Evolutionary conservation across 495 filamentous ascomycete species (phyloP).

Genomic region (Tuber calosporum): DNA sequence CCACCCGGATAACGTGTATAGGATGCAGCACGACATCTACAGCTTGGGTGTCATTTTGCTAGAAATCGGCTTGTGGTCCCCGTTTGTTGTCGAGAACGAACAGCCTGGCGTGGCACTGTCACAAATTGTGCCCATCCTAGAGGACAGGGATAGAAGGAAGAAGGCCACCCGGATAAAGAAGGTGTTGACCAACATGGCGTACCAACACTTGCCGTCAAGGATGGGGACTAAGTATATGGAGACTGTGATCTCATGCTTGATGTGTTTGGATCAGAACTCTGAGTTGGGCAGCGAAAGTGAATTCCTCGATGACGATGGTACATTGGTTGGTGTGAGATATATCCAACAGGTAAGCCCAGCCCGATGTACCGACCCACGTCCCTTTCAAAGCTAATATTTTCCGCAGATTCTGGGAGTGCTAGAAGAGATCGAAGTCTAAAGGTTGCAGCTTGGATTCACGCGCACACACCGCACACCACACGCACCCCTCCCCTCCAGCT

Average conservation of each 20-base stretch:
- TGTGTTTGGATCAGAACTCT: constrained; percentile 50
- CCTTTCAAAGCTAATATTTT: neutral
- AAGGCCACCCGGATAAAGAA: constrained; percentile 44
- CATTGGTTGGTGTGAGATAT: constrained; percentile 49
- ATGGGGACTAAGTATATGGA: constrained; percentile 51
- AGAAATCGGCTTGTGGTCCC: constrained; percentile 56
- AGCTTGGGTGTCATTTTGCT: constrained; percentile 56
- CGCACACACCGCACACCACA: neutral
- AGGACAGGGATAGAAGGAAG: constrained; percentile 9
- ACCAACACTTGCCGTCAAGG: constrained; percentile 42
- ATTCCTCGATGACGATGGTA: constrained; percentile 50
- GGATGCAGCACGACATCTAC: constrained; percentile 61
- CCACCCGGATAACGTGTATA: constrained; percentile 44
- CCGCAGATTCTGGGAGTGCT: neutral
- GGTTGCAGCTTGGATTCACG: neutral
- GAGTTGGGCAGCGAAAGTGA: constrained; percentile 48
- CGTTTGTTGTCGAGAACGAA: constrained; percentile 43
- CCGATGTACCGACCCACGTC: neutral
- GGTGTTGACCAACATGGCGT: constrained; percentile 44
- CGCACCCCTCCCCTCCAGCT: neutral
- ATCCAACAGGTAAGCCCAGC: constrained; percentile 47
- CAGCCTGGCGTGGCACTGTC: neutral
- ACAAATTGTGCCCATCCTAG: constrained; percentile 19
- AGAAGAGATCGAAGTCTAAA: neutral
- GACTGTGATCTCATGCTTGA: constrained; percentile 52